Evolutionary conservation across 331 rosid species (phyloP).

Genomic region (Dryas integrifolia): DNA sequence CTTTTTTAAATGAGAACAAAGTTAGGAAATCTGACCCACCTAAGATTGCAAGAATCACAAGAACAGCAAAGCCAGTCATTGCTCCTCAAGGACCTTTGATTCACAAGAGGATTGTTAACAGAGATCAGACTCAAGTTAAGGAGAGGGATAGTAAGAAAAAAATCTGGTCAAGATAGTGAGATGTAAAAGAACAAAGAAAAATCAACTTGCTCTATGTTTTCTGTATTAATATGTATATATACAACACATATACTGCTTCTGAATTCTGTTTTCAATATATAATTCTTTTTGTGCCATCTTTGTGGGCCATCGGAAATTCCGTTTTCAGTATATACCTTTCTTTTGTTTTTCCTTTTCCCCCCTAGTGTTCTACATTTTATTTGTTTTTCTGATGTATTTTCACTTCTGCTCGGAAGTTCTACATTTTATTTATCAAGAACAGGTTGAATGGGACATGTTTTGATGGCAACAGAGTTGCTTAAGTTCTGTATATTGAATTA

Average conservation of each 20-base stretch:
- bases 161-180: conserved; percentile 62
- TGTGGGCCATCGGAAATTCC: background rate
- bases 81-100: conserved; percentile 55
- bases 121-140: conserved; percentile 57
- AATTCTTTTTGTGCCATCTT: background rate
- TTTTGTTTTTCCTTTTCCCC: background rate
- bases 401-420: too few species aligned
- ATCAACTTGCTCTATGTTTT: conserved; percentile 9
- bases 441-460: background rate
- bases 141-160: conserved; percentile 76
- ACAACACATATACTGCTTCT: background rate
- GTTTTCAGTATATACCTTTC: background rate
- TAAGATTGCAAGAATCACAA: conserved; percentile 45
- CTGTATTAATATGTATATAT: background rate
- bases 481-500: background rate
- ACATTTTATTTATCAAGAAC: too few species aligned
- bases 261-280: background rate
- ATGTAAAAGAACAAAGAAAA: background rate
- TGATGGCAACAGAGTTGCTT: background rate
- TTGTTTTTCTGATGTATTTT: background rate
- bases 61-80: conserved; percentile 47
- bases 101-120: conserved; percentile 48
- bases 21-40: conserved; percentile 83
- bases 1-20: conserved; percentile 42
- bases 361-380: background rate